These are phyloP conservation scores for Pythium rishiriense DNA, from an alignment of 352 stramenopile genomes.

Conservation along the genomic window DNA sequence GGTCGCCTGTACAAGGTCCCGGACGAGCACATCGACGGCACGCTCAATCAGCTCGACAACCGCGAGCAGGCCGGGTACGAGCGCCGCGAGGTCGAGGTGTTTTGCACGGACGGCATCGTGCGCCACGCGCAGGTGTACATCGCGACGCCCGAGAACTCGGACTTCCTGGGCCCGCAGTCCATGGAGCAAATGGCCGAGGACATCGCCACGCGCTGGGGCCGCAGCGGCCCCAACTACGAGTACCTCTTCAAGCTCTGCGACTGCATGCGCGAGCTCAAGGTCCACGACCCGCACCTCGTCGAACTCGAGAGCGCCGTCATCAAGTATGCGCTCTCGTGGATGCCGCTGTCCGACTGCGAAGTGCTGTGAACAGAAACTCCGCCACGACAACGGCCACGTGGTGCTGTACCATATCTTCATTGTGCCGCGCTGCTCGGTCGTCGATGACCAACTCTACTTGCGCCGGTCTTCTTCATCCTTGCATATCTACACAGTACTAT, in stretches of 20 bases:
- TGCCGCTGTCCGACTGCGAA: conserved; percentile 36
- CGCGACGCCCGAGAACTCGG: conserved; percentile 75
- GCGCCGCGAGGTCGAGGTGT: conserved; percentile 70
- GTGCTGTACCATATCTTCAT: background rate
- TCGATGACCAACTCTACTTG: too few relatives aligned
- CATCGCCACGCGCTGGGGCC: conserved; percentile 69
- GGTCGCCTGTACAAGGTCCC: conserved; percentile 87
- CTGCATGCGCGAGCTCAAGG: conserved; percentile 73
- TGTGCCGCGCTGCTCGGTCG: too few relatives aligned
- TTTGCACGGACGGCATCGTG: conserved; percentile 67
- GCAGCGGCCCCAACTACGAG: conserved; percentile 82
- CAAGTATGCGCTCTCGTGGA: conserved; percentile 50
- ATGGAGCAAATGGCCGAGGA: conserved; percentile 78
- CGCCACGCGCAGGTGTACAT: conserved; percentile 84
- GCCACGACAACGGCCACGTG: background rate
- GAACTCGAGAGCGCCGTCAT: conserved; percentile 68
- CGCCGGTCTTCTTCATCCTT: background rate
- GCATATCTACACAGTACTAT: conserved; percentile 1
- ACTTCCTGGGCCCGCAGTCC: conserved; percentile 76
- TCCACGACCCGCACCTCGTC: conserved; percentile 73
- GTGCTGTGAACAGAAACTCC: conserved; percentile 38
- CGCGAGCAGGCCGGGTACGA: conserved; percentile 87
- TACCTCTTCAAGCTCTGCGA: conserved; percentile 84
- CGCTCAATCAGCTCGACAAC: conserved; percentile 80
- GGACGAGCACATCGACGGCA: conserved; percentile 71